These are phyloP conservation scores for Azolla pinnata DNA, from an alignment of 75 land plant genomes.

Conservation along the genomic window DNA sequence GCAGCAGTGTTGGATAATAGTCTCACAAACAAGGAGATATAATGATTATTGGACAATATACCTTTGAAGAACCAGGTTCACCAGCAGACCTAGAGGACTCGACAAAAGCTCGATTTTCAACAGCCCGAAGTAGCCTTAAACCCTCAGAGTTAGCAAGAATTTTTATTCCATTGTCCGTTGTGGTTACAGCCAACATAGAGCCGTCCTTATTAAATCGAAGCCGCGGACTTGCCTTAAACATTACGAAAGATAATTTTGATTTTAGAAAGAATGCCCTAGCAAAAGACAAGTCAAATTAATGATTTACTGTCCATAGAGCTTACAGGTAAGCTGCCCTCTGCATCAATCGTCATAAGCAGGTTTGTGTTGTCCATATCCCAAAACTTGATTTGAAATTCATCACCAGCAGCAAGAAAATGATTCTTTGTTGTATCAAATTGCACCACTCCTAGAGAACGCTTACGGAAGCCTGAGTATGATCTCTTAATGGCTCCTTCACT, in stretches of 20 bases:
- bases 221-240: slow-evolving; percentile 58
- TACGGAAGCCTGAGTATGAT: slow-evolving; percentile 47
- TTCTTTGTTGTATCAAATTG: slow-evolving; percentile 62
- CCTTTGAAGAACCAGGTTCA: too few relatives aligned
- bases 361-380: slow-evolving; percentile 71
- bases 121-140: slow-evolving; percentile 38
- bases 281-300: too few relatives aligned
- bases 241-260: too few relatives aligned
- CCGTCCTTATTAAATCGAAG: slow-evolving; percentile 79
- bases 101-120: slow-evolving; percentile 44
- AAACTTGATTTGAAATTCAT: slow-evolving; percentile 62
- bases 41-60: too few relatives aligned
- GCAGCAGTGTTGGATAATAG: too few relatives aligned
- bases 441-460: slow-evolving; percentile 46
- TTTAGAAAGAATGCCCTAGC: too few relatives aligned
- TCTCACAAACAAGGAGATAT: too few relatives aligned
- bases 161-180: slow-evolving; percentile 64
- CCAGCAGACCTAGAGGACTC: too few relatives aligned
- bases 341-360: slow-evolving; percentile 36
- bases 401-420: slow-evolving; percentile 65
- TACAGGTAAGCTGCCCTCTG: slow-evolving; percentile 63
- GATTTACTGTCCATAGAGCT: slow-evolving; percentile 8
- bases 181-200: slow-evolving; percentile 59
- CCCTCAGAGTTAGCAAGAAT: slow-evolving; percentile 75
- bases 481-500: slow-evolving; percentile 72